These are phyloP conservation scores for Saccharomyces eubayanus DNA, from an alignment of 805 yeast genomes.

Conservation along the genomic window DNA sequence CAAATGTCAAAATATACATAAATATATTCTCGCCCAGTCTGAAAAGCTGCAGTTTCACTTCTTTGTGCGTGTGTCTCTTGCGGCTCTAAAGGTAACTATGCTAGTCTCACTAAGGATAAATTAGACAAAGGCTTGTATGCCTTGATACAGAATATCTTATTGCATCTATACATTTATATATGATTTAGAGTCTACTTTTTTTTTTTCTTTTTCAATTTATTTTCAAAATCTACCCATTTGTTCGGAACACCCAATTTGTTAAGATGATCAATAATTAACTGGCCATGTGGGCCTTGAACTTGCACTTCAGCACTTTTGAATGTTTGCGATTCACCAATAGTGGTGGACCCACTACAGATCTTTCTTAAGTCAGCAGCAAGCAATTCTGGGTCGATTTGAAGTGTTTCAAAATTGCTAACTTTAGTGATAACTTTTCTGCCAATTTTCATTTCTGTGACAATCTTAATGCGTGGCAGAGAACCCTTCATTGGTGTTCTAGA, in stretches of 20 bases:
- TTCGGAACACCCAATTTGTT: constrained; percentile 54
- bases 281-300: constrained; percentile 87
- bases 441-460: constrained; percentile 65
- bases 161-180: not conserved
- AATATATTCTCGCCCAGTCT: too few relatives aligned
- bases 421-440: constrained; percentile 78
- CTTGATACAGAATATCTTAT: not conserved
- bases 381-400: constrained; percentile 52
- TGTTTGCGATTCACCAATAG: constrained; percentile 49
- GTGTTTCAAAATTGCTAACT: constrained; percentile 60
- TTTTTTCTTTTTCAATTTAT: constrained; percentile 49
- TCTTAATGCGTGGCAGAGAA: constrained; percentile 51
- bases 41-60: too few relatives aligned
- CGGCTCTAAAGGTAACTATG: too few relatives aligned
- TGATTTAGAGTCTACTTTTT: constrained; percentile 7
- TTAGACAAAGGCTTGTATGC: not conserved
- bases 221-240: constrained; percentile 56
- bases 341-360: constrained; percentile 83
- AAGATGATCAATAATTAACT: constrained; percentile 49
- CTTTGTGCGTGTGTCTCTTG: too few relatives aligned
- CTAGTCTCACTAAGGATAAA: too few relatives aligned
- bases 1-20: too few relatives aligned
- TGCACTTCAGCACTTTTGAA: constrained; percentile 55
- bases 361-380: constrained; percentile 63
- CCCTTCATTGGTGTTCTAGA: constrained; percentile 51